Evolutionary conservation across 73 alveolate genomes (phyloP), one percentile per base, ranked within the genome.

Genomic region (Paramecium sonneborni): DNA sequence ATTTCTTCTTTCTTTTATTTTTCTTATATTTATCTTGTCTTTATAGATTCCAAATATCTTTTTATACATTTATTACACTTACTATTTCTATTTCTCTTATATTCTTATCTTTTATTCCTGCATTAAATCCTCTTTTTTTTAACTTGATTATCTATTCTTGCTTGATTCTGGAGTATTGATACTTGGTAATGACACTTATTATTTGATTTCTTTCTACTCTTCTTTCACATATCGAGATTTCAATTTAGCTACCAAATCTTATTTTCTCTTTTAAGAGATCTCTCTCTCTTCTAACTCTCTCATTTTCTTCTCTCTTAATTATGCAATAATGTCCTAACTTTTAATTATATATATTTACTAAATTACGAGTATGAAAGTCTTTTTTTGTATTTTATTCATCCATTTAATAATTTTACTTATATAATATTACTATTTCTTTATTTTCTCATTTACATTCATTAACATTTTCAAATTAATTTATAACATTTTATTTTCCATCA

Each of bases 1-100:
- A 43, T 58, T 12, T 88, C 94, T 18, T 88, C 94, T 44, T 88
- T 82, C 56, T 88, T 82, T n/a, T 88, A 32, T 44, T 88, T 88
- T 32, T 88, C 76, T 15, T 24, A 35, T 43, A 48, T 30, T 72
- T 88, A 52, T 26, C 76, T 41, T 20, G 39, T 34, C 68, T 88
- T 88, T 24, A 88, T 30, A 14, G 70, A 57, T 57, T 88, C 94
- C 37, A 88, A 69, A 20, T 69, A 88, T 43, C 85, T 70, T 34
- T 28, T n/a, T 52, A 35, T 38, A 57, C 15, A 44, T 24, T 41
- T 39, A 70, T 76, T 67, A 62, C 18, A 23, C 24, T 20, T 76
- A 86, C 87, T 43, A 38, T 72, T 11, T 35, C 26, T 68, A 23
- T 24, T 15, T 43, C 32, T 18, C 85, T 48, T 70, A 37, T 14